phyloP scores from a whole-genome alignment of 2,329 filamentous ascomycete species.

The Blumeria hordei region DNA sequence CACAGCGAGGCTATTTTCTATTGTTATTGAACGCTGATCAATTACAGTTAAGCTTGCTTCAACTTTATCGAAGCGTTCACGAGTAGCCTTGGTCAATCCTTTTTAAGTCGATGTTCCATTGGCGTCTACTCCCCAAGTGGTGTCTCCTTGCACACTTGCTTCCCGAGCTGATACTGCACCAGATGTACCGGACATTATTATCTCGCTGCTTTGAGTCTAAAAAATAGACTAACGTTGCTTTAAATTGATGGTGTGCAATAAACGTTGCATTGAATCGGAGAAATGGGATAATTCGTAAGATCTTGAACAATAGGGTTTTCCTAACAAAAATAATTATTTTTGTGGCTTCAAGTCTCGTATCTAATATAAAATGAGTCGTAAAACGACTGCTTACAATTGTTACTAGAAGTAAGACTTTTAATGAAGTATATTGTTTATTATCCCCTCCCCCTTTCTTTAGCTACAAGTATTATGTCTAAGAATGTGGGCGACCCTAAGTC shows the following conservation, averaged over 20 bases:
- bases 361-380: neutral
- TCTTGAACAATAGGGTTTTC: neutral
- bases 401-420: neutral
- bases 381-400: neutral
- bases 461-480: no score
- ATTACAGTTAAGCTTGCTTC: constrained; percentile 1
- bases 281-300: neutral
- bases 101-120: neutral
- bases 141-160: neutral
- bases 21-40: neutral
- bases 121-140: neutral
- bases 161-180: neutral
- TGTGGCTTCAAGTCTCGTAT: neutral
- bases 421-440: no score
- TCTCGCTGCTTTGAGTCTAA: neutral
- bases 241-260: no score
- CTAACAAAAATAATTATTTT: neutral
- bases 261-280: neutral
- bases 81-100: neutral
- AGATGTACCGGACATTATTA: neutral
- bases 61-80: neutral
- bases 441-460: no score
- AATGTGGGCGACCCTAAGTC: no score
- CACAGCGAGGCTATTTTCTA: neutral
- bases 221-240: no score